Evolutionary conservation across 1,139 yeast genomes (phyloP).

Genomic region (Yamadazyma oceani): DNA sequence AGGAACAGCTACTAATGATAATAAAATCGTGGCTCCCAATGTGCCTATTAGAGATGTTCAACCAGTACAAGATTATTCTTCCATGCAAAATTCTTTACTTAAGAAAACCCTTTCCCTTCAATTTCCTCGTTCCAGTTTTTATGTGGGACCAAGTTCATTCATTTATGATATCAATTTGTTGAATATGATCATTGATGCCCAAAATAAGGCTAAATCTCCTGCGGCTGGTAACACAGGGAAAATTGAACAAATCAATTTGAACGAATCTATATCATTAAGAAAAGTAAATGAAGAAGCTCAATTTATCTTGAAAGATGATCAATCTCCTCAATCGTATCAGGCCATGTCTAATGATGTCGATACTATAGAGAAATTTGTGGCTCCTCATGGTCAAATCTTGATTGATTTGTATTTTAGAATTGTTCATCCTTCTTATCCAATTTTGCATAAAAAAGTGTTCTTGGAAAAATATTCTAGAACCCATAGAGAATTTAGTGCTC

Average conservation of each 20-base stretch:
- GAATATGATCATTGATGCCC: conserved; percentile 51
- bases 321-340: conserved; percentile 60
- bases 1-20: conserved; percentile 4
- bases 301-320: conserved; percentile 71
- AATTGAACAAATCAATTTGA: conserved; percentile 66
- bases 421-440: conserved; percentile 80
- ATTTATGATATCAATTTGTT: conserved; percentile 61
- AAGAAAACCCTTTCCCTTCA: conserved; percentile 52
- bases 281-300: conserved; percentile 67
- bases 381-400: conserved; percentile 74
- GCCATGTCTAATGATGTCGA: conserved; percentile 69
- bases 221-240: conserved; percentile 24
- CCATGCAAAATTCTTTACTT: conserved; percentile 47
- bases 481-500: conserved; percentile 76
- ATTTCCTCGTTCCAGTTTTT: conserved; percentile 74
- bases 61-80: conserved; percentile 56
- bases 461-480: conserved; percentile 75
- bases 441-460: conserved; percentile 73
- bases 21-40: conserved; percentile 43
- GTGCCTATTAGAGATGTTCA: conserved; percentile 54
- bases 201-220: conserved; percentile 20
- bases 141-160: conserved; percentile 70
- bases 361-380: conserved; percentile 66
- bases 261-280: conserved; percentile 56
- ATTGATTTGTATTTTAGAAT: conserved; percentile 71